Evolutionary conservation across 1,139 yeast genomes (phyloP), one percentile per base, ranked within the genome.

Genomic region (Lizanozyma gosingica): DNA sequence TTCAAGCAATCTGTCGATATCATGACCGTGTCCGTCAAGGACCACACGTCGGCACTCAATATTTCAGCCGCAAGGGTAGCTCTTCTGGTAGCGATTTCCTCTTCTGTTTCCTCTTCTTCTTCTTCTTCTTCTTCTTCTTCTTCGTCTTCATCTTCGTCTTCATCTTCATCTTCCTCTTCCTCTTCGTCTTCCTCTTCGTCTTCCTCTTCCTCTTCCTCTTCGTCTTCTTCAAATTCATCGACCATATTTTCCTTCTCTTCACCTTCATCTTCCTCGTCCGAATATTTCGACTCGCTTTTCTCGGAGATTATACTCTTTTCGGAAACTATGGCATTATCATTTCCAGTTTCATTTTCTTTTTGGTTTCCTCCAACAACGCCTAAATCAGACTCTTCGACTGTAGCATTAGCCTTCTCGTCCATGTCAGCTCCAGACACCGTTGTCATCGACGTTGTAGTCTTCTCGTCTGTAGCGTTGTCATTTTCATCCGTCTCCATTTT

Each of bases 61-160:
- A 92, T 83, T 56, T 94, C 98, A 1, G 96, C 86, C 3, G 96
- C 92, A 46, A 90, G 75, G 41, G 88, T 83, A 3, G 96, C 94
- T 52, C 87, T 73, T 48, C 90, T 73, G 15, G 76, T 69, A 43
- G 76, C 77, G 16, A 63, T 67, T 48, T 81, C 85, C 41, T 76
- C 79, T 11, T 57, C 60, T 4, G 69, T 59, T 50, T 68, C 73
- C 9, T 50, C 53, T 14, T 53, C 60, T 3, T 57, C 59, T 2
- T 57, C 60, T n/a, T 55, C 57, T 2, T 52, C 56, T 2, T 50
- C 56, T 1, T 49, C 53, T 11, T 47, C 49, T 11, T 22, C 29
- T 11, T 22, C 29, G 4, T 42, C 46, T 14, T 47, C 49, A n/a
- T 49, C 54, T 3, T 49, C 51, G 4, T 46, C 48, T 8, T 48